phyloP scores from a whole-genome alignment of 2,329 filamentous ascomycete genomes.

The Hypomyces rosellus region DNA sequence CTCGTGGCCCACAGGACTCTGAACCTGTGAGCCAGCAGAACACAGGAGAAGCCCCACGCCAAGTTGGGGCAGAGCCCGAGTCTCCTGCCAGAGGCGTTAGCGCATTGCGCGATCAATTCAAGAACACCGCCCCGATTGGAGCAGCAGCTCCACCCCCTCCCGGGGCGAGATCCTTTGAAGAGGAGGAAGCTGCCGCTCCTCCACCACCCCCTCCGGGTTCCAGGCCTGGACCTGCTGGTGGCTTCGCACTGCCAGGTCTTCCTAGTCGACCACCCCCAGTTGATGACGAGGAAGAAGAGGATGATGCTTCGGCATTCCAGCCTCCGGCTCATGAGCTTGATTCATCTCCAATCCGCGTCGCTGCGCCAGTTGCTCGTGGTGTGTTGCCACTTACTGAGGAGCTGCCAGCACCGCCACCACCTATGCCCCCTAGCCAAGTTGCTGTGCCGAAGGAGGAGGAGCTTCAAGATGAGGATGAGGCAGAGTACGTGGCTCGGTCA shows the following conservation, averaged over 20 bases:
- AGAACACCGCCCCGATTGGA: slow-evolving; percentile 66
- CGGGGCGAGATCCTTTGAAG: slow-evolving; percentile 26
- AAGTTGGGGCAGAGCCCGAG: slow-evolving; percentile 43
- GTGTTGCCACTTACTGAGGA: slow-evolving; percentile 42
- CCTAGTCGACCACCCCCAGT: slow-evolving; percentile 53
- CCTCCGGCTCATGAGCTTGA: slow-evolving; percentile 40
- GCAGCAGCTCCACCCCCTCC: slow-evolving; percentile 34
- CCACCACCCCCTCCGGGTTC: slow-evolving; percentile 39
- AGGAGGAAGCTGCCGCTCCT: slow-evolving; percentile 45
- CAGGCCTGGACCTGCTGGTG: slow-evolving; percentile 64
- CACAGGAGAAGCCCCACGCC: slow-evolving; percentile 49
- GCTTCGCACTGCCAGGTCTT: slow-evolving; percentile 73
- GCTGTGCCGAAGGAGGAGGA: slow-evolving; percentile 60
- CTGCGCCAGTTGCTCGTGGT: slow-evolving; percentile 72
- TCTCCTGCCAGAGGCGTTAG: slow-evolving; percentile 60
- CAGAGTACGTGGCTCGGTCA: slow-evolving; percentile 53
- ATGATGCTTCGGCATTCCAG: slow-evolving; percentile 40
- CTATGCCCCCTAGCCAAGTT: slow-evolving; percentile 59
- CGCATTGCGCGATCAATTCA: slow-evolving; percentile 76
- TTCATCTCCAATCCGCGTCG: slow-evolving; percentile 74
- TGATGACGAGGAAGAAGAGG: slow-evolving; percentile 53
- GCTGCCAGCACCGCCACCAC: slow-evolving; percentile 47
- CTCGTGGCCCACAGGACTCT: slow-evolving; percentile 46
- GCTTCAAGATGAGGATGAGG: slow-evolving; percentile 56
- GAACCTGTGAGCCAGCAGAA: slow-evolving; percentile 50